Conservation (phyloP, 441 rosid genomes). For the Euphorbia schlechtendalii region DNA sequence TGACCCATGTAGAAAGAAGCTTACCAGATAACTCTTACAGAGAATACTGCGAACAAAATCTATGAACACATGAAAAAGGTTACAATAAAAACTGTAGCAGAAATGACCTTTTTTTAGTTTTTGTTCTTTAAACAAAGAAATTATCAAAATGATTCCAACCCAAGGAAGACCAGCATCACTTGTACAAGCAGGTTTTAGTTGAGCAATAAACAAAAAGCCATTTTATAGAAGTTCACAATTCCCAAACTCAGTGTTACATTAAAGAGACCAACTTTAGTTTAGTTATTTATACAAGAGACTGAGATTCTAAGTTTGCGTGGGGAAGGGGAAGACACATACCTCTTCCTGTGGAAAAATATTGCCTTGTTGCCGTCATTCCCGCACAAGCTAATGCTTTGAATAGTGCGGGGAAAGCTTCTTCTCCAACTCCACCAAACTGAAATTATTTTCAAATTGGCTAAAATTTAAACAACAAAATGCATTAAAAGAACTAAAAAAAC, state of each 20-base stretch:
- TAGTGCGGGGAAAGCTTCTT: constrained; percentile 67
- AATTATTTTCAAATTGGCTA: constrained; percentile 14
- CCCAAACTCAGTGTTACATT: too few relatives aligned
- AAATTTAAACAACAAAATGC: not conserved
- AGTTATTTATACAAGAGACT: constrained; percentile 20
- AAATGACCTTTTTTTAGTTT: not conserved
- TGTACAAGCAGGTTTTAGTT: not conserved
- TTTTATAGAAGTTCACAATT: too few relatives aligned
- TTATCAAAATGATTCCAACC: too few relatives aligned
- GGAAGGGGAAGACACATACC: not conserved
- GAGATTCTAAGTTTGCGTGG: not conserved
- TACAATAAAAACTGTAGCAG: too few relatives aligned
- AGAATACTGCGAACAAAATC: too few relatives aligned
- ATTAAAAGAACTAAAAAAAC: not conserved
- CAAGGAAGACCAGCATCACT: not conserved
- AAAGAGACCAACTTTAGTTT: too few relatives aligned
- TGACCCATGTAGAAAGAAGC: too few relatives aligned
- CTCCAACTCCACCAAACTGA: constrained; percentile 77
- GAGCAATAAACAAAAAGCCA: not conserved
- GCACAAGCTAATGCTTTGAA: constrained; percentile 31
- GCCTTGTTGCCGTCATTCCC: constrained; percentile 19
- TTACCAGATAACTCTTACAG: too few relatives aligned
- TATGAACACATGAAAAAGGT: too few relatives aligned
- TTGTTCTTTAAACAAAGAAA: not conserved
- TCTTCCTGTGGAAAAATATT: not conserved